Evolutionary conservation across 1,139 yeast genomes (phyloP), one percentile per base, ranked within the genome.

Genomic region (Williopsis jadinii): DNA sequence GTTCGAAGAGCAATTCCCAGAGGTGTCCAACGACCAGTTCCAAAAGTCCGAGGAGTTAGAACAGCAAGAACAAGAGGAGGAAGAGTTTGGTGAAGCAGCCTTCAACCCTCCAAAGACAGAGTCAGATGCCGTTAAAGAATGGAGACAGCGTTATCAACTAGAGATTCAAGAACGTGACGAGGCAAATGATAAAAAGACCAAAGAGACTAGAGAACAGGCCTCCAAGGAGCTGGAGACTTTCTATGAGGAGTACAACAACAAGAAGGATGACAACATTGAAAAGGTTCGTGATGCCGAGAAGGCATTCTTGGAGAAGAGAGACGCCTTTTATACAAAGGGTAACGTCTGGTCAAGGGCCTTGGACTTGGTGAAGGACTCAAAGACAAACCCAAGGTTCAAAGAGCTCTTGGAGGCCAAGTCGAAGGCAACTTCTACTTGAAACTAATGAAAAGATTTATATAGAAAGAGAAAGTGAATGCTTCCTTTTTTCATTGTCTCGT

Each of bases 171-270:
- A 86, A 58, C 78, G 95, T 60, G 98, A 94, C 59, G 80, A 75
- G 51, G 77, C 77, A 49, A 83, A 85, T 53, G 68, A 68, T 14
- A 69, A 75, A 51, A 85, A 79, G 60, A 78, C 84, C 60, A 69
- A 71, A 36, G 90, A 82, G 47, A 73, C 87, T 45, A 73, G 83
- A 43, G 73, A 76, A 38, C 81, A 82, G 49, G 98, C 98, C n/a
- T 77, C 80, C 56, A 78, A 80, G 59, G 81, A 92, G 41, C 80
- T 90, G 56, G 97, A 92, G 61, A 96, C 86, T 52, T 92, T 92
- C 65, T 94, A 94, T 64, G 96, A 88, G 54, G 84, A 83, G 59
- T 94, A 94, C 71, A 88, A 87, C 66, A 70, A 73, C 58, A 92
- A 92, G 68, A 85, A 81, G 65, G 95, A 87, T 43, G 75, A 75